Evolutionary conservation across 2,329 filamentous ascomycete species (phyloP).

Genomic region (Aspergillus sp.): DNA sequence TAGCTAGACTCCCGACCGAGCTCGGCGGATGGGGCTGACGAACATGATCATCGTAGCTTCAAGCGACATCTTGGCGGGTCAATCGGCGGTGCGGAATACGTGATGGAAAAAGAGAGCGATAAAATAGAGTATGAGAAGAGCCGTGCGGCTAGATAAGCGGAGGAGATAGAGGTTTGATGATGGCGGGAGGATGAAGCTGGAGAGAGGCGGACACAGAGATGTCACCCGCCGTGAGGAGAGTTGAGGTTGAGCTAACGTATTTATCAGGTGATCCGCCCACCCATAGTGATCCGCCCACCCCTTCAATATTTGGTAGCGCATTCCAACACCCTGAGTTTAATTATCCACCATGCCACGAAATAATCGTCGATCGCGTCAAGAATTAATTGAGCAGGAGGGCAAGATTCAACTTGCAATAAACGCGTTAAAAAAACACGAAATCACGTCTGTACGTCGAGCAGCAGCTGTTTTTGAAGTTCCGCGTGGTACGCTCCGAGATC

Average conservation of each 20-base stretch:
- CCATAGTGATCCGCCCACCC: no score
- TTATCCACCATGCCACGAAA: no score
- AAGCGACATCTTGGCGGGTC: constrained; percentile 76
- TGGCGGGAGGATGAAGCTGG: constrained; percentile 21
- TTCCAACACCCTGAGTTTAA: no score
- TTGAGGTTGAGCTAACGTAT: not conserved
- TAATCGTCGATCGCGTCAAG: no score
- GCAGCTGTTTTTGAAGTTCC: no score
- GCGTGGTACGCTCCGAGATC: no score
- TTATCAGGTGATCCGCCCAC: no score
- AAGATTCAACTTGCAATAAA: no score
- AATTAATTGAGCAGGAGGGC: no score
- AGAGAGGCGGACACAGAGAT: constrained; percentile 26
- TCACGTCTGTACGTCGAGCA: no score
- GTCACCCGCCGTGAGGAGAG: constrained; percentile 15
- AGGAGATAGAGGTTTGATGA: constrained; percentile 10
- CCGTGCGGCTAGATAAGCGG: not conserved
- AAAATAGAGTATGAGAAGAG: not conserved
- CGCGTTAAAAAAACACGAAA: no score
- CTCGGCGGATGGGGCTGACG: constrained; percentile 22
- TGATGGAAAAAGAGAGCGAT: not conserved
- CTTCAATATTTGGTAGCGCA: no score
- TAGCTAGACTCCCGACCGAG: constrained; percentile 4
- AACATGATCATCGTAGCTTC: constrained; percentile 98
- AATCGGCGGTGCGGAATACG: constrained; percentile 25